Base-by-base conservation (phyloP, 225 moss, liverwort and hornwort genomes). In the Marchantia paleacea region DNA sequence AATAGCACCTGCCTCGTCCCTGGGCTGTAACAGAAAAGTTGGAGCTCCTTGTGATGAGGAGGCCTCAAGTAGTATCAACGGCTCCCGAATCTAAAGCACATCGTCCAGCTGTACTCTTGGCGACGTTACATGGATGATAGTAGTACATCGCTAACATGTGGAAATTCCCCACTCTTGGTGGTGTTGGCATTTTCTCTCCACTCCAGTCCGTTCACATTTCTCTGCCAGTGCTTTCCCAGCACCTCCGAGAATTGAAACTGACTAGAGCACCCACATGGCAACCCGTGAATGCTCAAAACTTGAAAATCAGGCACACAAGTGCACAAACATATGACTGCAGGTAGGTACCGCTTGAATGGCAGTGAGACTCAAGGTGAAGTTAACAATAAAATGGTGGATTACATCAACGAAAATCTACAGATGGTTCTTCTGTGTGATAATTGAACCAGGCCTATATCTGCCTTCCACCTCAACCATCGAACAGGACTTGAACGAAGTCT, bases 361-460 rank as follows among this genome's bases (percentile, higher is more conserved):
- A 51, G 50, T 64, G 50, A 51, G 49, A 78, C 78, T 78, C 47
- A 64, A 64, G 47, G 64, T 64, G 63, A 78, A 78, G 78, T 78
- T 78, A 39, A 78, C 78, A 65, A 50, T 64, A 65, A 50, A 51
- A 65, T 78, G 78, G 78, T 64, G 64, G 47, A 78, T 22, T 78
- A 64, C 64, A 78, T 62, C 77, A 74, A 53, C 52, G 26, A 54
- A 39, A 74, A 74, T 74, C 74, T 74, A 74, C 74, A 74, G 64
- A 78, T 65, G 65, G 61, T 25, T 64, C 64, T 48, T 62, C 39
- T 52, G 50, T 51, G 26, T 75, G 57, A 75, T 58, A 65, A 78
- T 28, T 65, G 78, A 78, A 78, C 49, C 64, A 49, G 65, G 64
- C 63, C 64, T 78, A 50, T 16, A 63, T 78, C 52, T 62, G 48